Base-by-base conservation (phyloP, 2,329 filamentous ascomycete genomes). In the Byssothecium circinans region DNA sequence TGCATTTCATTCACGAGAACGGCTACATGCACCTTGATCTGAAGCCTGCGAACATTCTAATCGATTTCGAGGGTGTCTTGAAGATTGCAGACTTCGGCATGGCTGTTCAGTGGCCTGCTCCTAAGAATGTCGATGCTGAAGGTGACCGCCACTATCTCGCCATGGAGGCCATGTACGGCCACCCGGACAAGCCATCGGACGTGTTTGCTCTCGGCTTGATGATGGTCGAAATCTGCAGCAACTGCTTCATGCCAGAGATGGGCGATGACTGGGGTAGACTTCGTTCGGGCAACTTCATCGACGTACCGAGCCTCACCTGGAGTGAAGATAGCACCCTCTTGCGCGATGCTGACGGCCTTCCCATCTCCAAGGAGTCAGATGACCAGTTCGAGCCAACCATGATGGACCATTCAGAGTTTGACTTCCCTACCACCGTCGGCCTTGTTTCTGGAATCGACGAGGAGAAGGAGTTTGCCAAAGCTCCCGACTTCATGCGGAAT, bases 91-190 rank as follows among this genome's bases (percentile, higher is more conserved):
- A 95, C 69, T 94, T 95, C 68, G 89, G 89, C 33, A 79, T 94
- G 75, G 91, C 94, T 20, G 85, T 88, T 33, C 71, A 78, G 10
- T 92, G 88, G 84, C 89, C 91, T 12, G 88, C 87, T 14, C 81
- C 85, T 38, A 78, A 83, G 45, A 83, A 85, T 45, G 87, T 94
- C 51, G 91, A 96, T 57, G 87, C 89, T 34, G 94, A 99, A 74
- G 94, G 94, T 25, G 94, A 99, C 68, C 88, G 94, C 41, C 89
- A 96, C 68, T 99, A 99, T 68, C 92, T 99, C 67, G 92, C 89
- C 1, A 91, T 91, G 0, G 94, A 99, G 71, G 90, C 96, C 52
- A 82, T 99, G 17, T 83, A 84, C 64, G 92, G 91, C 34, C 83
- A 85, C 54, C 94, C 88, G 59, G 91, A 95, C 73, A 94, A 92